Conservation (phyloP, 768 basidiomycete genomes). For the Chalciporus piperatus region DNA sequence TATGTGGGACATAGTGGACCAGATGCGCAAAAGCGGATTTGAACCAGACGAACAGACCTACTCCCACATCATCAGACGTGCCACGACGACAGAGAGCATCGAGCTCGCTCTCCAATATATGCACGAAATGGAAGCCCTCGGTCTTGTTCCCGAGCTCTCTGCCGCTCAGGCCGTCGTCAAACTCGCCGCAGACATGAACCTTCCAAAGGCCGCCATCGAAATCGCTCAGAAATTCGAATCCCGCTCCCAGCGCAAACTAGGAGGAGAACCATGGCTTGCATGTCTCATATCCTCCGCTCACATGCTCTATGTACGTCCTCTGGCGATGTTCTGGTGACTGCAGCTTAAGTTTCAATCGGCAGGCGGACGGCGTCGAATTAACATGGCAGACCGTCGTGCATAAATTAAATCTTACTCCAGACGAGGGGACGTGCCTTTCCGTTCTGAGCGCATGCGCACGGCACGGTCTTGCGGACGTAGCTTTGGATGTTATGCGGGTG, state of each 20-base stretch:
- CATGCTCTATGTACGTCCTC: constrained; percentile 60
- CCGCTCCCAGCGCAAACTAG: constrained; percentile 50
- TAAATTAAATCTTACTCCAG: constrained; percentile 52
- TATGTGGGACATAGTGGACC: constrained; percentile 49
- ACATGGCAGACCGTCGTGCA: constrained; percentile 63
- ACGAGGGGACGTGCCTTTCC: constrained; percentile 70
- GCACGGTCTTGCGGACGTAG: constrained; percentile 67
- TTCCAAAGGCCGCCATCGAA: constrained; percentile 70
- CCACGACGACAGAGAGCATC: constrained; percentile 46
- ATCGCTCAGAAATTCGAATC: constrained; percentile 61
- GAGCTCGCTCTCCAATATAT: constrained; percentile 66
- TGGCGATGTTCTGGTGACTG: background rate
- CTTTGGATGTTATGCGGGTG: constrained; percentile 58
- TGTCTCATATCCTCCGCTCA: constrained; percentile 67
- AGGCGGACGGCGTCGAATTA: constrained; percentile 65
- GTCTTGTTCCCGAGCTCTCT: constrained; percentile 48
- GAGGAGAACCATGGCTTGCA: constrained; percentile 56
- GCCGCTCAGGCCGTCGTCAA: constrained; percentile 52
- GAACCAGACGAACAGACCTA: constrained; percentile 53
- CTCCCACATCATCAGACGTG: constrained; percentile 49
- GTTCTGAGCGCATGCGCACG: constrained; percentile 75
- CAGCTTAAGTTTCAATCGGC: constrained; percentile 4
- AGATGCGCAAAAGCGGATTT: constrained; percentile 51
- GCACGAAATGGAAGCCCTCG: constrained; percentile 52
- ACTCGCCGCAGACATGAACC: constrained; percentile 50